Percentiles rank a stretch among this genome's conserved stretches.
phyloP scores from a whole-genome alignment of 345 rosid genomes.

The Hirschfeldia incana region DNA sequence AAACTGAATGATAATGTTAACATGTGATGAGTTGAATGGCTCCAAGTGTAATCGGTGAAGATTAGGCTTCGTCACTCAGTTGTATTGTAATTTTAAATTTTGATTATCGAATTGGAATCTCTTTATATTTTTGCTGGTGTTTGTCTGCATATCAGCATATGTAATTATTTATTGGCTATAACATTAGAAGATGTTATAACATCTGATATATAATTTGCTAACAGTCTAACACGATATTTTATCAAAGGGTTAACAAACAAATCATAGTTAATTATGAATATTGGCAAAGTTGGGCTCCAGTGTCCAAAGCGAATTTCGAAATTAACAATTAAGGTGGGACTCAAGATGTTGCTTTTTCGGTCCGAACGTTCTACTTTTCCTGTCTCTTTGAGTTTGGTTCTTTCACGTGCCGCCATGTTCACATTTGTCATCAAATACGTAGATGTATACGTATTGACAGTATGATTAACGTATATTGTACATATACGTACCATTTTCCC shows the following conservation, averaged over 20 bases:
- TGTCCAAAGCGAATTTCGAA: slow-evolving; percentile 14
- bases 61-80: slow-evolving; percentile 24
- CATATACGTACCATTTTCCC: background rate
- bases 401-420: slow-evolving; percentile 45
- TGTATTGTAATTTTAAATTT: background rate
- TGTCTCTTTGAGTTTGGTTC: slow-evolving; percentile 36
- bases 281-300: background rate
- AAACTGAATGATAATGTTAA: background rate
- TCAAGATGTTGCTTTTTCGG: slow-evolving; percentile 27
- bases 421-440: slow-evolving; percentile 25
- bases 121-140: background rate
- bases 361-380: background rate
- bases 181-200: background rate
- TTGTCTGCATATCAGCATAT: slow-evolving; percentile 14
- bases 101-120: background rate
- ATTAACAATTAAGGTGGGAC: background rate
- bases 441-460: slow-evolving; percentile 13
- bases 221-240: background rate
- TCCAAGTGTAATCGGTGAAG: slow-evolving; percentile 12
- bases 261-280: slow-evolving; percentile 7
- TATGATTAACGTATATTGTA: background rate
- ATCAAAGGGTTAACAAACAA: slow-evolving; percentile 19
- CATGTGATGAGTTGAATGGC: slow-evolving; percentile 10
- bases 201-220: background rate
- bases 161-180: background rate